Percentiles rank a stretch among this genome's conserved stretches.
Conservation (phyloP, 1,284 basidiomycete genomes). For the Chondrostereum purpureum region DNA sequence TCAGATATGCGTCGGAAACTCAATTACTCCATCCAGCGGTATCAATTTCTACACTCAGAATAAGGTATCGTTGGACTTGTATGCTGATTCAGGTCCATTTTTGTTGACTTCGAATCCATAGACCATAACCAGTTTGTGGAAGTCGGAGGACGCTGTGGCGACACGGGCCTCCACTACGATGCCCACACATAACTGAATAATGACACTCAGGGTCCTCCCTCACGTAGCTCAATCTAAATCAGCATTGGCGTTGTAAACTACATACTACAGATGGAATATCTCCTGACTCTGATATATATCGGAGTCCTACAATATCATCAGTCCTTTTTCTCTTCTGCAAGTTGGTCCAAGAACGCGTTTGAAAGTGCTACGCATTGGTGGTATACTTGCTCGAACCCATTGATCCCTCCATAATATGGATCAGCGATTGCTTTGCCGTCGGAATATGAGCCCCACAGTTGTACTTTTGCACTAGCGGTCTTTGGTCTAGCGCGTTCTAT, state of each 20-base stretch:
- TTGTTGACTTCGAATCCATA: too few relatives aligned
- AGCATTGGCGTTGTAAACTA: too few relatives aligned
- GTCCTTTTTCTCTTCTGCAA: constrained; percentile 27
- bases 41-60: constrained; percentile 90
- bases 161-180: constrained; percentile 76
- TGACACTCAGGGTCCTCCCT: too few relatives aligned
- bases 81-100: too few relatives aligned
- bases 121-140: constrained; percentile 83
- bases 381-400: constrained; percentile 55
- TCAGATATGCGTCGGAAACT: constrained; percentile 8
- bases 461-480: constrained; percentile 50
- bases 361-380: constrained; percentile 61
- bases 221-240: too few relatives aligned
- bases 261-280: too few relatives aligned
- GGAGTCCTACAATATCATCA: too few relatives aligned
- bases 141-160: constrained; percentile 72
- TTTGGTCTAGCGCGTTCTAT: constrained; percentile 50
- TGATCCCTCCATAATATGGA: constrained; percentile 66
- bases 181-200: constrained; percentile 64
- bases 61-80: constrained; percentile 43
- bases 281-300: too few relatives aligned
- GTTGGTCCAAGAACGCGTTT: constrained; percentile 66
- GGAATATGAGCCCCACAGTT: constrained; percentile 70
- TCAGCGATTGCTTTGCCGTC: constrained; percentile 59
- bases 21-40: too few relatives aligned